Evolutionary conservation across 2,329 filamentous ascomycete genomes (phyloP), one percentile per base, ranked within the genome.

Genomic region (Ophiostoma ips): DNA sequence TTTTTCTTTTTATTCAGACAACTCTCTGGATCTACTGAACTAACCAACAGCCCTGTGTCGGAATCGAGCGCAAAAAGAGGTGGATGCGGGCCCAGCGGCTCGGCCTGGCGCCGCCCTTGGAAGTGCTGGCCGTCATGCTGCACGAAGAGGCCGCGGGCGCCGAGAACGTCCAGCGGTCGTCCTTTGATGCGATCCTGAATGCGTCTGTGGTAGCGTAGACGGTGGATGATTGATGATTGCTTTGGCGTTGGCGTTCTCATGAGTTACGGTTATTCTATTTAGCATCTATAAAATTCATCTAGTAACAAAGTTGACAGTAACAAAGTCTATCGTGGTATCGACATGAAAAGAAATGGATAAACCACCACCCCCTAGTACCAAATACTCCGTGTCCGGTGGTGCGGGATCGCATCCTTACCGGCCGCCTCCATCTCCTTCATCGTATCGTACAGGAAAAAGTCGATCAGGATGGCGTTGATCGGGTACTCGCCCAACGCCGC

Each of bases 361-460:
- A n/a, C n/a, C n/a, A n/a, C n/a, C n/a, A n/a, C n/a, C n/a, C n/a
- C n/a, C n/a, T n/a, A 95, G 65, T 95, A 95, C 89, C 89, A 95
- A 54, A 95, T 95, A 61, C 87, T 94, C 62, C 89, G 77, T 40
- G 89, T 95, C 55, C 89, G 75, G 66, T 95, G 89, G 66, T 95
- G 88, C 5, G 87, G 86, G 53, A 87, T 76, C 37, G 68, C 71
- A 61, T 81, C 76, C 50, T 72, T 64, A 48, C 79, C 71, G 56
- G 71, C 63, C 1, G 68, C 70, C 64, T 96, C 90, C 62, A 84
- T 65, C 61, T 87, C 83, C 64, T 96, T 98, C 68, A 92, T 88
- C 16, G 84, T 80, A 67, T 98, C 92, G 62, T 98, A 98, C 50
- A 98, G 70, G 65, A 95, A 95, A 67, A 96, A 98, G 65, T 98